Conservation (phyloP, 2,329 filamentous ascomycete genomes). For the Bipolaris sorokiniana region DNA sequence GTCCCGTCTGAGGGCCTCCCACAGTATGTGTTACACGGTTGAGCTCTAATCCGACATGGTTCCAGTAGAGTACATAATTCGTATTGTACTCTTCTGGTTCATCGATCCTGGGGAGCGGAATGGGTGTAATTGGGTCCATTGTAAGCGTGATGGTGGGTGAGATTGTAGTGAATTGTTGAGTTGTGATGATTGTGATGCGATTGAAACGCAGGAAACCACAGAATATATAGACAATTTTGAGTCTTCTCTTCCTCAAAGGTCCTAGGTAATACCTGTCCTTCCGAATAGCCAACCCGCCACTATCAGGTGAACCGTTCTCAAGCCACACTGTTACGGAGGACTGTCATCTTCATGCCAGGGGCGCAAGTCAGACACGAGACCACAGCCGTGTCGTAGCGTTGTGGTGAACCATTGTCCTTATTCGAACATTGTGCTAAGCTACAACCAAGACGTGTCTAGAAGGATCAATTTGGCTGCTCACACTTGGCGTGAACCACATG, state of each 20-base stretch:
- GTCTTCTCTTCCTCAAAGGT: neutral
- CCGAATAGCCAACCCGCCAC: neutral
- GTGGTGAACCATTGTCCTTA: conserved; percentile 9
- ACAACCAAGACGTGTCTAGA: neutral
- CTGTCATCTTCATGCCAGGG: neutral
- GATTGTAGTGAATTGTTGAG: neutral
- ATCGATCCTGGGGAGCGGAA: conserved; percentile 18
- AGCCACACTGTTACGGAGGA: neutral
- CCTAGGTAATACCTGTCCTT: neutral
- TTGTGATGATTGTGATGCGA: neutral
- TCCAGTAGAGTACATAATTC: conserved; percentile 25
- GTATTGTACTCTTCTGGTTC: conserved; percentile 17
- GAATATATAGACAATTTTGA: neutral
- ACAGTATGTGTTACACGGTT: conserved; percentile 22
- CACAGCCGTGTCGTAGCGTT: conserved; percentile 1
- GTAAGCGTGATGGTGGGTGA: neutral
- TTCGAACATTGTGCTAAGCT: conserved; percentile 1
- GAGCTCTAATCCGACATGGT: conserved; percentile 19
- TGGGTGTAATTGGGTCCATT: conserved; percentile 6
- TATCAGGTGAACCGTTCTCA: conserved; percentile 4
- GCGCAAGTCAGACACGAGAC: conserved; percentile 6
- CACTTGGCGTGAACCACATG: conserved; percentile 8
- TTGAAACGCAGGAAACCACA: neutral
- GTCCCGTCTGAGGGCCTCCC: conserved; percentile 18
- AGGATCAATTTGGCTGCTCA: conserved; percentile 1